Percentiles rank a stretch among this genome's conserved stretches.
Conservation (phyloP, 805 yeast genomes). For the Torulaspora gathmanii region DNA sequence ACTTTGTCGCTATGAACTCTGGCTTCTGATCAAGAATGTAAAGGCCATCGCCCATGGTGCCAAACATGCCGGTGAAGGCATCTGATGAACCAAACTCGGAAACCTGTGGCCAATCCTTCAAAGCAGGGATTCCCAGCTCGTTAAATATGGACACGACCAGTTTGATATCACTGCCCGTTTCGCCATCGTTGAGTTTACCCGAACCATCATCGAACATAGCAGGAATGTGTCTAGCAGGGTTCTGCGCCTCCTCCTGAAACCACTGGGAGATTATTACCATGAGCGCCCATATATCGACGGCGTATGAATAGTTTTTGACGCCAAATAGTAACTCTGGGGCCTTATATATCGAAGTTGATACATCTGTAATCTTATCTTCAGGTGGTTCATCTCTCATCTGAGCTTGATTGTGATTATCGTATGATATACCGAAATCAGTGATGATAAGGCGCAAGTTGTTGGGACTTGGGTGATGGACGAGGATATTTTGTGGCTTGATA, state of each 20-base stretch:
- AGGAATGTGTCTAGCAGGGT: slow-evolving; percentile 17
- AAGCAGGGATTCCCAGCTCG: slow-evolving; percentile 58
- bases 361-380: slow-evolving; percentile 40
- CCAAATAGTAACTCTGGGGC: slow-evolving; percentile 75
- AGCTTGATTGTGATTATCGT: slow-evolving; percentile 28
- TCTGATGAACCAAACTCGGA: slow-evolving; percentile 28
- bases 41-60: slow-evolving; percentile 26
- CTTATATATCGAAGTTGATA: slow-evolving; percentile 65
- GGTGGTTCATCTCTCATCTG: slow-evolving; percentile 26
- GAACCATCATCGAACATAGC: slow-evolving; percentile 31
- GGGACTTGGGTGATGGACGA: slow-evolving; percentile 44
- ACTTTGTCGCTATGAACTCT: slow-evolving; percentile 10
- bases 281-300: slow-evolving; percentile 69
- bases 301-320: slow-evolving; percentile 46
- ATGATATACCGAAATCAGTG: slow-evolving; percentile 69
- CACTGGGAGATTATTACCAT: slow-evolving; percentile 57
- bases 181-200: slow-evolving; percentile 15
- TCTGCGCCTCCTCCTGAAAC: slow-evolving; percentile 35
- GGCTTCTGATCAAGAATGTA: slow-evolving; percentile 18
- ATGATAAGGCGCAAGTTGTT: slow-evolving; percentile 46
- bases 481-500: slow-evolving; percentile 87
- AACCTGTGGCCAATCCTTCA: slow-evolving; percentile 41
- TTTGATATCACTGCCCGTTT: slow-evolving; percentile 51
- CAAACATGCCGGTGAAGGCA: slow-evolving; percentile 35
- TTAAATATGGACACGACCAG: slow-evolving; percentile 53